Conservation (phyloP, 441 rosid genomes). For the Gossypium schwendimanii region DNA sequence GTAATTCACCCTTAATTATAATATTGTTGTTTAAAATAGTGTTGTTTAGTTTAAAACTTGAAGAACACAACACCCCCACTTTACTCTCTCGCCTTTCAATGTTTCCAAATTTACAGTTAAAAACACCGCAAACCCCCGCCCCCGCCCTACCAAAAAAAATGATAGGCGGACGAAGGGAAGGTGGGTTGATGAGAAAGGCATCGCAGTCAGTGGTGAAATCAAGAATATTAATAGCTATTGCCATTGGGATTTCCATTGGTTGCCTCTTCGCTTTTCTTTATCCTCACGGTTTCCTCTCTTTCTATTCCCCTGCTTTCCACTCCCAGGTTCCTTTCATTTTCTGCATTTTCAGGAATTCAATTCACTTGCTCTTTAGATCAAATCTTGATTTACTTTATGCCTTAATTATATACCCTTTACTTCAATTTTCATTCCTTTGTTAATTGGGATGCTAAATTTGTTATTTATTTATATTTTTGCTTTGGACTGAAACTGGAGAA, state of each 20-base stretch:
- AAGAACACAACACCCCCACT: no score
- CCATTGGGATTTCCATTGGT: conserved; percentile 31
- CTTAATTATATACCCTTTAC: no score
- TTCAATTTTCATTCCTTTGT: no score
- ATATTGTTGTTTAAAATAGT: no score
- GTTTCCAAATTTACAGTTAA: no score
- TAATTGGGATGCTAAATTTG: neutral
- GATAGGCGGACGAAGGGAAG: conserved; percentile 32
- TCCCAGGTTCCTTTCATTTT: conserved; percentile 15
- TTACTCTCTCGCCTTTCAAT: no score
- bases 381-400: no score
- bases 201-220: conserved; percentile 19
- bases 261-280: conserved; percentile 33
- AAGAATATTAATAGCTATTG: conserved; percentile 27
- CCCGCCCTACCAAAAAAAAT: neutral
- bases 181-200: conserved; percentile 23
- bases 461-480: neutral
- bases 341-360: neutral
- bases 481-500: no score
- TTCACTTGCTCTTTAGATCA: neutral
- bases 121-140: no score
- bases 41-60: no score
- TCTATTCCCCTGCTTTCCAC: conserved; percentile 8
- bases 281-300: conserved; percentile 26
- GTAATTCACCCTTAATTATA: no score